Conservation (phyloP, 1,139 yeast species). For the Yarrowia galli region DNA sequence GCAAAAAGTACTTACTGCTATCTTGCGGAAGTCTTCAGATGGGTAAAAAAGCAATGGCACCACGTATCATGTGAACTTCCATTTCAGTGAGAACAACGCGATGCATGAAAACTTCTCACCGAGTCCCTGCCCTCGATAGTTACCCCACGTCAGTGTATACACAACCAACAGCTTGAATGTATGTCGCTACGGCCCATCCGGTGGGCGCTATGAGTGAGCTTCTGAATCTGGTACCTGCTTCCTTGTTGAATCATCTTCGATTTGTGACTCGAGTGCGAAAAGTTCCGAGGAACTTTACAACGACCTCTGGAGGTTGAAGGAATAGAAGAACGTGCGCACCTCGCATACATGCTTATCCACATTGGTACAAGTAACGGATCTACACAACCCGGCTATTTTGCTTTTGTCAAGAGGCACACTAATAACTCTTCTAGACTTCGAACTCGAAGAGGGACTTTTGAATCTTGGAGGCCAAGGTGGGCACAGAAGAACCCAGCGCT, state of each 20-base stretch:
- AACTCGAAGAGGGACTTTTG: background rate
- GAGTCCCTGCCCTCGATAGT: background rate
- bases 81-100: background rate
- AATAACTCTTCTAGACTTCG: background rate
- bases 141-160: background rate
- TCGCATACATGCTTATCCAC: background rate
- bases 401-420: background rate
- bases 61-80: background rate
- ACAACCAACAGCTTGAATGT: background rate
- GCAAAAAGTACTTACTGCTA: background rate
- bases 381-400: constrained; percentile 2
- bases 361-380: constrained; percentile 10
- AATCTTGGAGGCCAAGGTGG: background rate
- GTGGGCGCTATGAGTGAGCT: background rate
- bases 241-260: background rate
- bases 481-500: background rate
- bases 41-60: background rate
- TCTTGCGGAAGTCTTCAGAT: background rate
- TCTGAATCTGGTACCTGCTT: constrained; percentile 23
- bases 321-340: constrained; percentile 1
- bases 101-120: no score
- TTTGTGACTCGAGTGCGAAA: background rate
- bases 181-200: background rate
- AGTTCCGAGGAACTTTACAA: constrained; percentile 25
- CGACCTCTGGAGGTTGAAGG: background rate